These are phyloP conservation scores for Nemania bipapillata DNA, from an alignment of 2,329 filamentous ascomycete species.

Conservation along the genomic window DNA sequence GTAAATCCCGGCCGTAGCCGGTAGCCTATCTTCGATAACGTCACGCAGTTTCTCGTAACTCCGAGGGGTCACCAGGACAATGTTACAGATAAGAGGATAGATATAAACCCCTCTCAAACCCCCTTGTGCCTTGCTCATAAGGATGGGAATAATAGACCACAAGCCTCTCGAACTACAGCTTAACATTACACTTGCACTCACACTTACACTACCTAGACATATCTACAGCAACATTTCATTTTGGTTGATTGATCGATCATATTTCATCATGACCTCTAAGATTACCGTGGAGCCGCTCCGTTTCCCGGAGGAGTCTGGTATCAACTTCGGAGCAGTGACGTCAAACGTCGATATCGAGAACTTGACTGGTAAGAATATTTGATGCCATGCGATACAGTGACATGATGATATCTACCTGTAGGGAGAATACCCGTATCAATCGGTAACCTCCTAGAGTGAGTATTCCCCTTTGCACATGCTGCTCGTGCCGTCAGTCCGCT, in stretches of 20 bases:
- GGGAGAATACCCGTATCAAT: conserved; percentile 68
- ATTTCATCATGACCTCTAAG: conserved; percentile 33
- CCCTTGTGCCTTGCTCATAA: not conserved
- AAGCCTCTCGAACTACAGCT: not conserved
- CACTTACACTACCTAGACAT: not conserved
- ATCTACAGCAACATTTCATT: not conserved
- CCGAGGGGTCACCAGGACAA: conserved; percentile 1
- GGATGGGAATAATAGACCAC: not conserved
- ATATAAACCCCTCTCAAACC: not conserved
- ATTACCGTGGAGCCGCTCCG: conserved; percentile 55
- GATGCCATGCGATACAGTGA: conserved; percentile 34
- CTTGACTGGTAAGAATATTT: conserved; percentile 64
- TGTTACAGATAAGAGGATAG: conserved; percentile 27
- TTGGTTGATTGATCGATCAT: not conserved
- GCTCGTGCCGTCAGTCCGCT: conserved; percentile 25
- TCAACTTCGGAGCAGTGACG: conserved; percentile 71
- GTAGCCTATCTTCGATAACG: not conserved
- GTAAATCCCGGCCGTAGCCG: conserved; percentile 25
- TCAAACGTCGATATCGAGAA: conserved; percentile 69
- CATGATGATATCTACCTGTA: conserved; percentile 36
- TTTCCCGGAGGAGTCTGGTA: conserved; percentile 52
- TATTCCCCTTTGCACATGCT: conserved; percentile 24
- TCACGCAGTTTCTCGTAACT: conserved; percentile 7
- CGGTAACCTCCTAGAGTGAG: conserved; percentile 69
- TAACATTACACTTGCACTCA: too few species aligned